Evolutionary conservation across 2,329 filamentous ascomycete species (phyloP).

Genomic region (Bipolaris sorokiniana): DNA sequence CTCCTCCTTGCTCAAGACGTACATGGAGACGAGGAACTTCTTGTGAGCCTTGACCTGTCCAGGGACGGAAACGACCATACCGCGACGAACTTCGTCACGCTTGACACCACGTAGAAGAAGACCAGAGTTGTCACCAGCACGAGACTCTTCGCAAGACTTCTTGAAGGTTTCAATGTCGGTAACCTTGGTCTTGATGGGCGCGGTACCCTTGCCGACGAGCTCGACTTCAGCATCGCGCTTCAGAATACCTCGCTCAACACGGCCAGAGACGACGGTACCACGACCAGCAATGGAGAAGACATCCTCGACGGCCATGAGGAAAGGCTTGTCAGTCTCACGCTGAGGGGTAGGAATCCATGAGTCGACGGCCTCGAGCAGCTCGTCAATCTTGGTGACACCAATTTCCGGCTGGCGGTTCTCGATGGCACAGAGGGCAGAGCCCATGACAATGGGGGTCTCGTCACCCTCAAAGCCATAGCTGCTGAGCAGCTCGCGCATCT

Average conservation of each 20-base stretch:
- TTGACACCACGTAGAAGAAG: conserved; percentile 94
- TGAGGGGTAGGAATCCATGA: conserved; percentile 94
- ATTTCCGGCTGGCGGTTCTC: conserved; percentile 88
- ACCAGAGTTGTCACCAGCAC: conserved; percentile 97
- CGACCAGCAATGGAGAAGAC: conserved; percentile 71
- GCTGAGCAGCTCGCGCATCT: conserved; percentile 95
- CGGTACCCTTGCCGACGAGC: conserved; percentile 83
- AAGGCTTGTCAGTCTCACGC: conserved; percentile 96
- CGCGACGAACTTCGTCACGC: conserved; percentile 91
- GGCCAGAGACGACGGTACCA: conserved; percentile 94
- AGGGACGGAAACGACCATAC: conserved; percentile 90
- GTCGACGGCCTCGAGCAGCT: conserved; percentile 88
- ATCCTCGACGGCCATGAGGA: conserved; percentile 95
- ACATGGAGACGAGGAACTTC: conserved; percentile 94
- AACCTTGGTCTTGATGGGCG: conserved; percentile 96
- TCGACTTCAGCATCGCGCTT: conserved; percentile 96
- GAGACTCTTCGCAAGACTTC: conserved; percentile 97
- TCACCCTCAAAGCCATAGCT: conserved; percentile 98
- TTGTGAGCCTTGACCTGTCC: conserved; percentile 84
- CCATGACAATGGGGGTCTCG: conserved; percentile 95
- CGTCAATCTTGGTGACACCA: conserved; percentile 84
- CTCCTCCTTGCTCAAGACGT: conserved; percentile 97
- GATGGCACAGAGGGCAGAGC: conserved; percentile 92
- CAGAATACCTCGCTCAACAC: conserved; percentile 92
- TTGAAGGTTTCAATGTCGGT: conserved; percentile 99